Conservation (phyloP, 805 yeast species). For the Scheffersomyces ergatensis region DNA sequence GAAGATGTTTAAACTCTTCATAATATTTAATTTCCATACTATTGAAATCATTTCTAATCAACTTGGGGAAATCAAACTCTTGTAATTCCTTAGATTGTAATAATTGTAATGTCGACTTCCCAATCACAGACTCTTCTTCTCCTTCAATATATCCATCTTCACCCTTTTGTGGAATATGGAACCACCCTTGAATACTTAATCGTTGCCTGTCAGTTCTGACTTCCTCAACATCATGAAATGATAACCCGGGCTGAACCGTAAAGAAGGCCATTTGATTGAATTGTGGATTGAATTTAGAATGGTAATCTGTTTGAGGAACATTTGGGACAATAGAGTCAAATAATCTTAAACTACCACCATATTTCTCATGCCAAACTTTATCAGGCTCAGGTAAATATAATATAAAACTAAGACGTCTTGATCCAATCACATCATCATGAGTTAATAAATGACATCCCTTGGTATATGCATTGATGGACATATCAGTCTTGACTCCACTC, state of each 20-base stretch:
- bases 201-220: constrained; percentile 89
- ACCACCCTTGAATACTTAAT: constrained; percentile 97
- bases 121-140: constrained; percentile 77
- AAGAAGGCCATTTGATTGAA: constrained; percentile 96
- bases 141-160: constrained; percentile 83
- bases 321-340: constrained; percentile 86
- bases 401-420: constrained; percentile 89
- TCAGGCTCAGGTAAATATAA: constrained; percentile 92
- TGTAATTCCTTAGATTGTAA: constrained; percentile 72
- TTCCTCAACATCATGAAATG: constrained; percentile 98
- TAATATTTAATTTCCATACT: constrained; percentile 33
- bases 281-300: constrained; percentile 75
- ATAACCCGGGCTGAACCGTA: constrained; percentile 92
- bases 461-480: constrained; percentile 86
- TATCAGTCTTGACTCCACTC: constrained; percentile 88
- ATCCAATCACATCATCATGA: constrained; percentile 97
- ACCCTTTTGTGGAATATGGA: constrained; percentile 92
- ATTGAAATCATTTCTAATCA: constrained; percentile 43
- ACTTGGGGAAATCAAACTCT: constrained; percentile 81
- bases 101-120: constrained; percentile 73
- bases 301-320: constrained; percentile 79
- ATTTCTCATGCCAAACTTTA: constrained; percentile 80
- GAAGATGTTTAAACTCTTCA: constrained; percentile 17
- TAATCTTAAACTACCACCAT: constrained; percentile 89
- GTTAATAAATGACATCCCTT: constrained; percentile 92